Evolutionary conservation across 1,139 yeast genomes (phyloP).

Genomic region (Candida buenavistaensis): DNA sequence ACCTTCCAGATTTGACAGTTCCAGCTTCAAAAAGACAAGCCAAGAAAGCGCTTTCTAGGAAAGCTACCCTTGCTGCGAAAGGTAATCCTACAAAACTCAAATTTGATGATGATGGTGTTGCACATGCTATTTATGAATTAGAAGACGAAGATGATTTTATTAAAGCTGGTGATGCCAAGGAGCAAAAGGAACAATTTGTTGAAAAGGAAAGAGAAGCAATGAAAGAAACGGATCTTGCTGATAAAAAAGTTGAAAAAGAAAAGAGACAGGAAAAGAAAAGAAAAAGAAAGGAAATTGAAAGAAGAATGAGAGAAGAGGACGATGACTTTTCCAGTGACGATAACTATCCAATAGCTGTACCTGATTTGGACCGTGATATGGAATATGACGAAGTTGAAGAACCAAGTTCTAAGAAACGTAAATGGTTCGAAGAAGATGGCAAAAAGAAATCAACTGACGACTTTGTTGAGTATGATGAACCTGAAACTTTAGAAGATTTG

Average conservation of each 20-base stretch:
- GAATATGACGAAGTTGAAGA: constrained; percentile 37
- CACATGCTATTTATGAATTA: constrained; percentile 88
- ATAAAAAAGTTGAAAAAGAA: constrained; percentile 77
- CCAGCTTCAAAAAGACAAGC: constrained; percentile 86
- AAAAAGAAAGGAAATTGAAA: constrained; percentile 78
- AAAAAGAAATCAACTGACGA: constrained; percentile 26
- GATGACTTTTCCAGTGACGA: constrained; percentile 29
- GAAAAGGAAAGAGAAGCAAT: constrained; percentile 64
- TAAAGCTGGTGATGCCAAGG: constrained; percentile 69
- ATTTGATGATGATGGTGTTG: constrained; percentile 91
- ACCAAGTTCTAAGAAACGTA: constrained; percentile 54
- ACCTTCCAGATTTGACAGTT: constrained; percentile 54
- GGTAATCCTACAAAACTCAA: constrained; percentile 76
- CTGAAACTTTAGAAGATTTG: constrained; percentile 88
- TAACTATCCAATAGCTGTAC: constrained; percentile 23
- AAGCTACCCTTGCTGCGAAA: constrained; percentile 62
- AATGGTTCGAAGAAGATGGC: constrained; percentile 51
- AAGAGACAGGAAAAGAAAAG: constrained; percentile 89
- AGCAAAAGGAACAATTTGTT: constrained; percentile 69
- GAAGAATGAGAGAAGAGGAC: constrained; percentile 40
- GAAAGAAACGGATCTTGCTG: constrained; percentile 71
- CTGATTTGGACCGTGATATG: constrained; percentile 52
- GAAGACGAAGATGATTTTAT: constrained; percentile 88
- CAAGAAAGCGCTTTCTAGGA: constrained; percentile 85
- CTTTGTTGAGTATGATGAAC: constrained; percentile 77